Evolutionary conservation across 2,329 filamentous ascomycete species (phyloP).

Genomic region (Venturia asperata): DNA sequence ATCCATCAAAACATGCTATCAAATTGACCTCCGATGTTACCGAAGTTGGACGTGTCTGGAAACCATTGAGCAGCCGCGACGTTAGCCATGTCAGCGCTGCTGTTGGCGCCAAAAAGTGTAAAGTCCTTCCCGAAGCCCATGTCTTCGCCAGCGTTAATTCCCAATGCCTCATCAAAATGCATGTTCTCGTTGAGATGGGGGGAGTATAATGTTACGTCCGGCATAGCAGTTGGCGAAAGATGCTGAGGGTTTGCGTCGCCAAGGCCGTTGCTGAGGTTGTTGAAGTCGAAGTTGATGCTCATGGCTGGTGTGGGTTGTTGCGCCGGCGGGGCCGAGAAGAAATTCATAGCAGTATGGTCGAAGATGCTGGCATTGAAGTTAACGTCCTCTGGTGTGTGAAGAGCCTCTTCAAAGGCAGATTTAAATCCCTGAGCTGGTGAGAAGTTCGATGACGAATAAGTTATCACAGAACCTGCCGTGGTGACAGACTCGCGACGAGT

Average conservation of each 20-base stretch:
- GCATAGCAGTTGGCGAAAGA: conserved; percentile 62
- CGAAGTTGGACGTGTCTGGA: conserved; percentile 34
- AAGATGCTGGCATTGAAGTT: conserved; percentile 55
- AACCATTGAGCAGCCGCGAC: conserved; percentile 28
- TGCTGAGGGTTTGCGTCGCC: conserved; percentile 37
- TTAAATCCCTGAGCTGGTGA: conserved; percentile 32
- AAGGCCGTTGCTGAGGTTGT: conserved; percentile 12
- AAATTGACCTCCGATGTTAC: conserved; percentile 33
- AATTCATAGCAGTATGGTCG: conserved; percentile 53
- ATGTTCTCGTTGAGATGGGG: conserved; percentile 54
- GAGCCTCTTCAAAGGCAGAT: conserved; percentile 35
- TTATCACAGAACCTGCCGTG: conserved; percentile 32
- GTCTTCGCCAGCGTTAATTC: conserved; percentile 39
- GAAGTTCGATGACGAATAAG: conserved; percentile 35
- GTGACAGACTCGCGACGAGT: conserved; percentile 31
- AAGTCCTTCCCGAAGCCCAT: conserved; percentile 50
- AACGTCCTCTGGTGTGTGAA: conserved; percentile 37
- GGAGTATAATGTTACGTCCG: conserved; percentile 62
- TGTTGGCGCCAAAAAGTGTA: conserved; percentile 45
- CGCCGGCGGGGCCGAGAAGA: conserved; percentile 53
- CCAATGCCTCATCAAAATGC: conserved; percentile 27
- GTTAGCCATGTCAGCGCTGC: neutral
- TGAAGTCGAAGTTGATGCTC: conserved; percentile 15
- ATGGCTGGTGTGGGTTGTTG: conserved; percentile 19
- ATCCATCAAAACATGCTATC: conserved; percentile 21